Base-by-base conservation (phyloP, 2,329 filamentous ascomycete species). In the Aspergillus hiratsukae region DNA sequence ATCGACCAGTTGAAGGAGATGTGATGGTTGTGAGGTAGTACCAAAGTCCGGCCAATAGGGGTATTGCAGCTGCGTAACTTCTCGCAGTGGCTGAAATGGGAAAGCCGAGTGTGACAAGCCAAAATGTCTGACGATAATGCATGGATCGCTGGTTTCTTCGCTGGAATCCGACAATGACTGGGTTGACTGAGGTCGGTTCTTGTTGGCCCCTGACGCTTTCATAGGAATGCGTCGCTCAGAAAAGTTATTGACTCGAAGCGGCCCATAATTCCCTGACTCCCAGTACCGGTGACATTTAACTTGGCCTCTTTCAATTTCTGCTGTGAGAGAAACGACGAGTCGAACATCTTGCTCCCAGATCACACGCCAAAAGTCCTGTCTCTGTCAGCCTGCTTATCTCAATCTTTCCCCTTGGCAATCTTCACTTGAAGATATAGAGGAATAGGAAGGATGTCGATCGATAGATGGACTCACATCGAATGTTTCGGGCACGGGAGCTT, bases 1-100 rank as follows among this genome's bases (percentile, higher is more conserved):
- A 72, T 97, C 91, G n/a, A 97, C 89, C 17, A 99, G 77, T 1
- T 88, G 89, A 17, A 99, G 81, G 1, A 99, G 81, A 66, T 97
- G 91, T 4, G 86, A 85, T 1, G 94, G 91, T 66, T 95, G 89
- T 0, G 94, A 91, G 0, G 93, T 93, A 0, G 91, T 88, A 21
- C 94, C 94, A 73, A 97, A 97, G 69, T 99, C 94, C 0, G 94
- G 94, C 94, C 94, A 99, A n/a, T 88, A 87, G 0, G 91, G 86
- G 71, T 97, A 97, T 69, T 97, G 92, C 14, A 99, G 78, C 65
- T 99, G 94, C 0, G 92, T 97, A 59, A 99, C 88, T 73, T 97
- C 92, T 25, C 93, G 88, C 63, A 96, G 88, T 0, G 91, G 89
- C 21, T 86, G 84, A 68, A 96, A 97, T 0, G 93, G 92, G 56